These are phyloP conservation scores for Penicillium verhagenii DNA, from an alignment of 495 filamentous ascomycete species.

Conservation along the genomic window DNA sequence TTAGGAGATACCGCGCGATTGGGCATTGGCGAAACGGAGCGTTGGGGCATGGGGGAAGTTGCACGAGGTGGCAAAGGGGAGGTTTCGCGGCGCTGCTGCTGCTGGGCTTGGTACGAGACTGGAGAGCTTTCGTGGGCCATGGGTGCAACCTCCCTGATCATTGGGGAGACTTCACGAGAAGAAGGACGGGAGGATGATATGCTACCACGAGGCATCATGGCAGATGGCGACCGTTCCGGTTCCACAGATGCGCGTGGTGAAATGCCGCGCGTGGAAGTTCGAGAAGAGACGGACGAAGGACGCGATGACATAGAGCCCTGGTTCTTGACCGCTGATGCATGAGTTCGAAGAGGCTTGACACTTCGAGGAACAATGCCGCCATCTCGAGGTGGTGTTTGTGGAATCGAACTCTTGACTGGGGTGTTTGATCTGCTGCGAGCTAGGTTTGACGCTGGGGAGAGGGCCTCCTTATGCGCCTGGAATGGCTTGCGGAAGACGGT, in stretches of 20 bases:
- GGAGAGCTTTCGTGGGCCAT: not conserved
- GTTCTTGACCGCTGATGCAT: conserved; percentile 37
- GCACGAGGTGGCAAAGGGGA: conserved; percentile 30
- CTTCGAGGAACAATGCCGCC: conserved; percentile 35
- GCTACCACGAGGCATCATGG: conserved; percentile 27
- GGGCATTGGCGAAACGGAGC: not conserved
- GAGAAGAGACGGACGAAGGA: conserved; percentile 23
- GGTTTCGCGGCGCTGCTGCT: conserved; percentile 26
- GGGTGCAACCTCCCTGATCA: not conserved
- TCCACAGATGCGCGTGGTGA: conserved; percentile 32
- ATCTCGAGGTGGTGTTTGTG: conserved; percentile 48
- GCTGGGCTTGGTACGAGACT: conserved; percentile 3
- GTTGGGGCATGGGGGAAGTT: not conserved
- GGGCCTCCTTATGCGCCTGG: conserved; percentile 53
- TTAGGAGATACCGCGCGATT: not conserved
- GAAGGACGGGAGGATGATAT: conserved; percentile 29
- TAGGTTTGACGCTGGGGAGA: conserved; percentile 43
- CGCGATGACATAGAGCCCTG: conserved; percentile 32
- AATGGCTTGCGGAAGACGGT: conserved; percentile 53
- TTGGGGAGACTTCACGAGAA: conserved; percentile 38
- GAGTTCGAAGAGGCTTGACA: conserved; percentile 40
- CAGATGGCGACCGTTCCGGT: conserved; percentile 29
- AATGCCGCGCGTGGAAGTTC: conserved; percentile 2
- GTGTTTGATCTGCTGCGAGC: conserved; percentile 30
- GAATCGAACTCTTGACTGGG: conserved; percentile 41